Conservation (phyloP, 768 basidiomycete species). For the Austroboletus eburneus region DNA sequence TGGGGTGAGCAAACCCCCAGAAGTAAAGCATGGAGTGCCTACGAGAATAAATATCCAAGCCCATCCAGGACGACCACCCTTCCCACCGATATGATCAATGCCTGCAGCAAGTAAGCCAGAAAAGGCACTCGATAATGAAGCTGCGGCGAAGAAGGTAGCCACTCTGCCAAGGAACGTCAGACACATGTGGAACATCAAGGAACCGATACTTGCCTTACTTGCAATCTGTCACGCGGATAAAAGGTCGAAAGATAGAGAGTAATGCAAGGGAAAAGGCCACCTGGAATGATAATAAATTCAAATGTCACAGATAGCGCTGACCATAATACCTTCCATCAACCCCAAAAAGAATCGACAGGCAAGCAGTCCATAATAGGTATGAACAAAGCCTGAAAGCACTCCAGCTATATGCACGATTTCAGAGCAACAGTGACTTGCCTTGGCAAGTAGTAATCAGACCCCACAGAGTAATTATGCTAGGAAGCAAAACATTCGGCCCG, state of each 20-base stretch:
- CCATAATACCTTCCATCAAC: conserved; percentile 58
- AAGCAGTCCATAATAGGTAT: conserved; percentile 50
- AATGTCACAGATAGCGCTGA: too few species aligned
- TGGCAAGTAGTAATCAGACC: conserved; percentile 63
- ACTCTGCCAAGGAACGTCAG: conserved; percentile 25
- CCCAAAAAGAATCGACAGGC: conserved; percentile 49
- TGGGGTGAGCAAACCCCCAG: background rate
- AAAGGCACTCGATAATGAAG: conserved; percentile 56
- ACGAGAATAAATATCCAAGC: conserved; percentile 51
- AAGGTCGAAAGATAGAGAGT: conserved; percentile 55
- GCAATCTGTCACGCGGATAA: conserved; percentile 31
- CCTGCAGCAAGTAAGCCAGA: conserved; percentile 62
- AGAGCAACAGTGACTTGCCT: conserved; percentile 32
- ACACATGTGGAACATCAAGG: background rate
- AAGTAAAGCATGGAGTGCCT: background rate
- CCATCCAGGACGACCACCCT: conserved; percentile 53
- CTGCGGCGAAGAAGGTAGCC: conserved; percentile 36
- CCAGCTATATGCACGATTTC: background rate
- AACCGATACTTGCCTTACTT: conserved; percentile 14
- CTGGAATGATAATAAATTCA: conserved; percentile 22
- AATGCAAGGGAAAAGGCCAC: conserved; percentile 56
- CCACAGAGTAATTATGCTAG: conserved; percentile 61
- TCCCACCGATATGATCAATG: conserved; percentile 54
- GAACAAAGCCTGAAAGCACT: conserved; percentile 35
- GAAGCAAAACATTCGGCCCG: conserved; percentile 58